Conservation (phyloP, 1,284 basidiomycete species). For the Kwoniella shivajii region DNA sequence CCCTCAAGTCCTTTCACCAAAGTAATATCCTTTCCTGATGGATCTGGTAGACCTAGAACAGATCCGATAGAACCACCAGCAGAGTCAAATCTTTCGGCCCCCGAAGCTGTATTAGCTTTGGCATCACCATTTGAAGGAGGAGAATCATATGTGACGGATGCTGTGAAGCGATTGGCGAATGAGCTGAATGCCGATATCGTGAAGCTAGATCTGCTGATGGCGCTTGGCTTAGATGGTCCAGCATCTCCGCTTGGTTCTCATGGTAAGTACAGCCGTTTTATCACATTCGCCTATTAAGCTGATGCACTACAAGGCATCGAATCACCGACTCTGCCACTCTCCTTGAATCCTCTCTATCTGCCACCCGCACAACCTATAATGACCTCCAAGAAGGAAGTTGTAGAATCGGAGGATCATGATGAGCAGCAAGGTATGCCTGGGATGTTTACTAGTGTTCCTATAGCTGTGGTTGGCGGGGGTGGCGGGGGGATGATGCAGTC, state of each 20-base stretch:
- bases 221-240: conserved; percentile 69
- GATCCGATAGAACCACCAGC: conserved; percentile 1
- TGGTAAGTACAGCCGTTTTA: conserved; percentile 58
- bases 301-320: conserved; percentile 4
- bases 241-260: conserved; percentile 62
- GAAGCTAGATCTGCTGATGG: conserved; percentile 64
- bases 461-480: conserved; percentile 14
- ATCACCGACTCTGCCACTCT: conserved; percentile 8
- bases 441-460: conserved; percentile 18
- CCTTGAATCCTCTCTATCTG: conserved; percentile 13
- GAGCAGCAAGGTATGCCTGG: conserved; percentile 10
- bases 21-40: conserved; percentile 15
- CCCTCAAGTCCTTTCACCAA: conserved; percentile 15
- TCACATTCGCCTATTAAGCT: background rate
- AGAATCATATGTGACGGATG: conserved; percentile 72
- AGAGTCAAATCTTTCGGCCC: background rate
- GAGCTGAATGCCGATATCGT: conserved; percentile 74
- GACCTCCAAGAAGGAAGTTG: background rate
- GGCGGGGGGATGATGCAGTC: conserved; percentile 15
- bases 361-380: conserved; percentile 7
- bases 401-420: conserved; percentile 7
- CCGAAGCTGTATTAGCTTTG: conserved; percentile 59
- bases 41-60: conserved; percentile 8
- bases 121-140: conserved; percentile 87
- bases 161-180: conserved; percentile 72